phyloP scores from a whole-genome alignment of 2,329 filamentous ascomycete genomes.

The Dothistroma pini region DNA sequence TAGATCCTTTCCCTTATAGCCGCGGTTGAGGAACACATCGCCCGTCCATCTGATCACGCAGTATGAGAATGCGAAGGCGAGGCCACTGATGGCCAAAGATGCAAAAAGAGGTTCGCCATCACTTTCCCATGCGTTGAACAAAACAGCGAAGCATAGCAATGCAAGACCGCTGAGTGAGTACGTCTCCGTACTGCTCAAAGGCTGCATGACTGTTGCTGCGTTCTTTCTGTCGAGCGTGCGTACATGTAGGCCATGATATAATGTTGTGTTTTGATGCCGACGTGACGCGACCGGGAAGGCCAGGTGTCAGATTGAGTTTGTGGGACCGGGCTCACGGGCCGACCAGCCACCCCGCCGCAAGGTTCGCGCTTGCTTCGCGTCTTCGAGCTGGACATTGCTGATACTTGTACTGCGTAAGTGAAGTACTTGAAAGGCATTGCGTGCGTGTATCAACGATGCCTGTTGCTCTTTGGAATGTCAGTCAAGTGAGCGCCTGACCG shows the following conservation, averaged over 20 bases:
- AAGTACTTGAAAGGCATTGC: not conserved
- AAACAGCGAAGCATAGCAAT: conserved; percentile 65
- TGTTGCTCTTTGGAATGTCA: not conserved
- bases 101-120: conserved; percentile 88
- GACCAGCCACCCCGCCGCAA: not conserved
- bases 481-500: not conserved
- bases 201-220: conserved; percentile 22
- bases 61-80: conserved; percentile 79
- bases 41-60: conserved; percentile 92
- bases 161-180: conserved; percentile 61
- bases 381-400: not conserved
- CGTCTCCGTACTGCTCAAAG: conserved; percentile 52
- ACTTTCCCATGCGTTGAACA: conserved; percentile 75
- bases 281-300: not conserved
- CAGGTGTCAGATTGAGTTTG: conserved; percentile 1
- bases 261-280: not conserved
- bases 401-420: not conserved
- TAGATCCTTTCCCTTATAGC: conserved; percentile 85
- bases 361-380: not conserved
- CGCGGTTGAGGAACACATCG: conserved; percentile 79
- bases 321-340: not conserved
- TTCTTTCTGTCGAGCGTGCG: not conserved
- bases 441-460: not conserved
- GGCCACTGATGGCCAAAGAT: conserved; percentile 77
- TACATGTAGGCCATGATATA: not conserved